Conservation (phyloP, 768 basidiomycete genomes). For the Termitomyces heimii region DNA sequence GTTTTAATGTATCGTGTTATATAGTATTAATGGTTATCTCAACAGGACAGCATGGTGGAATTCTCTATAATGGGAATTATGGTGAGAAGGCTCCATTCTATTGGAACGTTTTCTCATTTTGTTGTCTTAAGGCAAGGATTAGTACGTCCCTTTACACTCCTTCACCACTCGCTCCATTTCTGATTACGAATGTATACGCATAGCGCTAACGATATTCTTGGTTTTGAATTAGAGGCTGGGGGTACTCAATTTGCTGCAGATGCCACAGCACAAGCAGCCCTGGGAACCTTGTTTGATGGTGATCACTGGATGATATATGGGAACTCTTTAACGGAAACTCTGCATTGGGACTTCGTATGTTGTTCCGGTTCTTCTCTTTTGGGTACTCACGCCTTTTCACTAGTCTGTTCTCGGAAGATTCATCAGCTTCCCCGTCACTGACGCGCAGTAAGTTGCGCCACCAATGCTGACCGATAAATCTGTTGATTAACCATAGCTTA, state of each 20-base stretch:
- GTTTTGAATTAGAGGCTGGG: conserved; percentile 52
- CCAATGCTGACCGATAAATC: conserved; percentile 8
- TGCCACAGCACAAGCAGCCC: conserved; percentile 34
- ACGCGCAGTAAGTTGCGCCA: conserved; percentile 20
- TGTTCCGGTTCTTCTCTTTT: not conserved
- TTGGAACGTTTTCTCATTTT: not conserved
- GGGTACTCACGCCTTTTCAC: conserved; percentile 15
- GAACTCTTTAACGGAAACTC: conserved; percentile 46
- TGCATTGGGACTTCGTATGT: conserved; percentile 68
- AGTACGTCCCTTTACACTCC: conserved; percentile 19
- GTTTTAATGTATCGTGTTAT: not conserved
- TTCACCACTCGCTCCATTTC: not conserved
- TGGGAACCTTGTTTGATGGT: conserved; percentile 52
- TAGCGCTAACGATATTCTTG: conserved; percentile 56
- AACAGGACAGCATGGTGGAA: conserved; percentile 53
- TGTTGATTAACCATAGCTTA: conserved; percentile 15
- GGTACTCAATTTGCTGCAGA: conserved; percentile 53
- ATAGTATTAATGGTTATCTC: not conserved
- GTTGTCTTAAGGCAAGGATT: conserved; percentile 27
- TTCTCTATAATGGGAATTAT: conserved; percentile 70
- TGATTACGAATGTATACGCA: not conserved
- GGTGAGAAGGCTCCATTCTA: conserved; percentile 23
- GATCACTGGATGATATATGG: conserved; percentile 67
- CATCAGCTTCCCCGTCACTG: conserved; percentile 19
- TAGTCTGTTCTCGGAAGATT: conserved; percentile 13